Evolutionary conservation across 257 asterid species (phyloP).

Genomic region (Lithospermum erythrorhizon): DNA sequence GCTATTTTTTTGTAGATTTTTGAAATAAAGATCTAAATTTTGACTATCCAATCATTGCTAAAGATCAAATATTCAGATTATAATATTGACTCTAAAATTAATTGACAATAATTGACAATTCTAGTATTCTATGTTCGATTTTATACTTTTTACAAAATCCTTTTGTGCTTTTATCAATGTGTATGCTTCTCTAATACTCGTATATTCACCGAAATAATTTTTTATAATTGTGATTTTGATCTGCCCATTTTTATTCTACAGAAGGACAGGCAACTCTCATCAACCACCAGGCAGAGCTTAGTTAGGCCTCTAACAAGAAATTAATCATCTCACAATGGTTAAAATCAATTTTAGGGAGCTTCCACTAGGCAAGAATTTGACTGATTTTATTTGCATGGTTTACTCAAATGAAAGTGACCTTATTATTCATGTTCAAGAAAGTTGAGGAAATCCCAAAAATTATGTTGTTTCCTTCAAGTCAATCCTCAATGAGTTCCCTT

Average conservation of each 20-base stretch:
- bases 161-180: too few species aligned
- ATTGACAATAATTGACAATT: too few species aligned
- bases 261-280: conserved; percentile 54
- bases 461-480: too few species aligned
- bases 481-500: neutral
- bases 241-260: conserved; percentile 12
- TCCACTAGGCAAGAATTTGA: neutral
- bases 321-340: too few species aligned
- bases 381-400: neutral
- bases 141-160: too few species aligned
- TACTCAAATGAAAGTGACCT: neutral
- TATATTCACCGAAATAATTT: neutral
- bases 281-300: conserved; percentile 62
- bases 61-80: too few species aligned
- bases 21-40: neutral
- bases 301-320: conserved; percentile 11
- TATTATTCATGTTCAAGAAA: neutral
- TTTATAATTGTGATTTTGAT: neutral
- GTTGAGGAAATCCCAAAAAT: neutral
- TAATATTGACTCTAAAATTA: too few species aligned
- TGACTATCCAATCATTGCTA: neutral
- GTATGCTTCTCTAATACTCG: too few species aligned
- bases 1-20: neutral
- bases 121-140: too few species aligned
- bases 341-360: too few species aligned